These are phyloP conservation scores for Xylaria digitata DNA, from an alignment of 2,329 filamentous ascomycete genomes.

Conservation along the genomic window DNA sequence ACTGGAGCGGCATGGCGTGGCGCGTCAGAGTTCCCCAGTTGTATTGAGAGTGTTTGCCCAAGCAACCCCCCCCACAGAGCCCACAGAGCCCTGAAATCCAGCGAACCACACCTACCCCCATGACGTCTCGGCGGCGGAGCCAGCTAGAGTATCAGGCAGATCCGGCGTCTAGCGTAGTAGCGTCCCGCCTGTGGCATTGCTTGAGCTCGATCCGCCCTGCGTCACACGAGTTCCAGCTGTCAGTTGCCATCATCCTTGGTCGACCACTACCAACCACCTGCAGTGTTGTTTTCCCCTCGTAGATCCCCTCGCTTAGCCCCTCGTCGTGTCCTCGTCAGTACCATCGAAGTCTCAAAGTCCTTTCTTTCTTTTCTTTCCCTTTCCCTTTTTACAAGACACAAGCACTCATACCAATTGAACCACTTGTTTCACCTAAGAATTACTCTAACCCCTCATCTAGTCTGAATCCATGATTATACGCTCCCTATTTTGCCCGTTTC, in stretches of 20 bases:
- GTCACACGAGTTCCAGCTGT: slow-evolving; percentile 7
- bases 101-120: slow-evolving; percentile 26
- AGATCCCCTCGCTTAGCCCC: background rate
- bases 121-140: slow-evolving; percentile 25
- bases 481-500: slow-evolving; percentile 11
- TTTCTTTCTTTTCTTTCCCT: background rate
- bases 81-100: slow-evolving; percentile 14
- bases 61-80: too few relatives aligned
- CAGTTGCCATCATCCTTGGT: slow-evolving; percentile 8
- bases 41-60: slow-evolving; percentile 11
- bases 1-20: slow-evolving; percentile 4
- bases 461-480: slow-evolving; percentile 1
- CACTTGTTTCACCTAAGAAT: slow-evolving; percentile 5
- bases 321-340: background rate
- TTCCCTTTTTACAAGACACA: background rate
- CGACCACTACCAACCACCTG: background rate
- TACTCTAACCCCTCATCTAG: background rate
- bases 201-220: background rate
- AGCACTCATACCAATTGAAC: background rate
- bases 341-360: slow-evolving; percentile 7
- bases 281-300: background rate
- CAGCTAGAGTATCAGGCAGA: background rate
- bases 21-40: slow-evolving; percentile 17
- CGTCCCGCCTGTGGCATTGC: slow-evolving; percentile 2
- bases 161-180: background rate